Evolutionary conservation across 192 early-diverging fungal genomes (phyloP).

Genomic region (Paraglomus occultum): DNA sequence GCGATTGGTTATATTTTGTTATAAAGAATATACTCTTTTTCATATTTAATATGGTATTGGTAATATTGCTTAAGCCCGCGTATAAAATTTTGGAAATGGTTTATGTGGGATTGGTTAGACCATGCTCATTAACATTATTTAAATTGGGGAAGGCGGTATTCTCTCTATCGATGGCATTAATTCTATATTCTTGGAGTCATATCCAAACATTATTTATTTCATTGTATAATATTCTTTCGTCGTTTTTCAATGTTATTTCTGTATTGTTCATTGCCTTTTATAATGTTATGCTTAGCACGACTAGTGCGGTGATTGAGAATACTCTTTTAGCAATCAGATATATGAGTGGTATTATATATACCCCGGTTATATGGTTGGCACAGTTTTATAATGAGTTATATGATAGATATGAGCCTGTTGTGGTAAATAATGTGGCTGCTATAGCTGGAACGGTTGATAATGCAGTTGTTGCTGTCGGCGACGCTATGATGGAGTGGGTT

Average conservation of each 20-base stretch:
- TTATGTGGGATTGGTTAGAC: too few species aligned
- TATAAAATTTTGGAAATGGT: too few species aligned
- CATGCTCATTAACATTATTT: too few species aligned
- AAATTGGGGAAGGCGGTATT: too few species aligned
- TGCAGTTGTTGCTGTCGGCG: conserved; percentile 8
- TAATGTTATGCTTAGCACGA: too few species aligned
- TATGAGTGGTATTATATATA: background rate
- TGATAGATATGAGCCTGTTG: background rate
- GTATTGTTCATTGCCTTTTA: too few species aligned
- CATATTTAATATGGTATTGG: too few species aligned
- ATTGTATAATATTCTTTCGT: background rate
- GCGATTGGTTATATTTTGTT: too few species aligned
- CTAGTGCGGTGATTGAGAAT: background rate
- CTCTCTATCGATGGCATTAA: too few species aligned
- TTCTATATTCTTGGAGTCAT: background rate
- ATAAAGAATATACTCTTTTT: too few species aligned
- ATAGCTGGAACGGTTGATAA: background rate
- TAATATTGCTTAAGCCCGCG: too few species aligned
- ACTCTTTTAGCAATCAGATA: background rate
- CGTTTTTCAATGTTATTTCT: background rate
- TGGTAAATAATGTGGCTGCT: background rate
- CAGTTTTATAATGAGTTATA: background rate
- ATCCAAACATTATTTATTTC: background rate
- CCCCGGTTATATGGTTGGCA: background rate
- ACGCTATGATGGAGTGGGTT: conserved; percentile 24